A percentile compares a stretch with the other conserved stretches of the same genome.
These are phyloP conservation scores for Eutypa lata DNA, from an alignment of 2,329 filamentous ascomycete species.

Conservation along the genomic window DNA sequence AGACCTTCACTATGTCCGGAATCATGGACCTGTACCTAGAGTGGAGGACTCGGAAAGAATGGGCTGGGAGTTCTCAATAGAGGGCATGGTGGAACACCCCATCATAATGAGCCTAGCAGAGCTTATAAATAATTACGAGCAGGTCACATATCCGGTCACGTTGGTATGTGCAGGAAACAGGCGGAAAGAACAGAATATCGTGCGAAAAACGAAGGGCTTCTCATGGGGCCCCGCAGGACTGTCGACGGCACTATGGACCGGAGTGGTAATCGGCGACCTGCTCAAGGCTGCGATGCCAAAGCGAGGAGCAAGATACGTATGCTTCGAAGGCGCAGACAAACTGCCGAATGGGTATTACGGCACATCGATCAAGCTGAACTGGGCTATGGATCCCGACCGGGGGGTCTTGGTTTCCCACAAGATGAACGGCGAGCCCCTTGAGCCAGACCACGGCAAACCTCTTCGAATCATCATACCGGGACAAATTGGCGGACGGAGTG, in stretches of 20 bases:
- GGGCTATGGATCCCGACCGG: slow-evolving; percentile 78
- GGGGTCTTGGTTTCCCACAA: slow-evolving; percentile 85
- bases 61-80: slow-evolving; percentile 79
- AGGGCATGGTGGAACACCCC: slow-evolving; percentile 79
- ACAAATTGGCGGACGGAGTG: slow-evolving; percentile 86
- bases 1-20: slow-evolving; percentile 87
- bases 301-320: slow-evolving; percentile 74
- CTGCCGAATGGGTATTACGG: slow-evolving; percentile 87
- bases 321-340: slow-evolving; percentile 87
- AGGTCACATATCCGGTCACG: slow-evolving; percentile 82
- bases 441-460: slow-evolving; percentile 83
- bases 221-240: slow-evolving; percentile 88
- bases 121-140: slow-evolving; percentile 70
- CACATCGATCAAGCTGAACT: slow-evolving; percentile 83
- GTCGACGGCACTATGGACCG: slow-evolving; percentile 85
- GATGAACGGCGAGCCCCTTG: slow-evolving; percentile 83
- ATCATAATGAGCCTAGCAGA: slow-evolving; percentile 69
- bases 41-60: slow-evolving; percentile 70
- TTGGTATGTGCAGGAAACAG: slow-evolving; percentile 90
- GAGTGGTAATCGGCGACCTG: slow-evolving; percentile 71
- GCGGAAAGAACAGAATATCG: slow-evolving; percentile 87
- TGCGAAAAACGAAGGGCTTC: slow-evolving; percentile 89
- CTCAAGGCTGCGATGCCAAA: slow-evolving; percentile 65
- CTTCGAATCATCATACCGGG: slow-evolving; percentile 81
- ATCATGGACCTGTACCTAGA: slow-evolving; percentile 79